phyloP scores from a whole-genome alignment of 768 basidiomycete species.

The Tricholoma hemisulphureum region DNA sequence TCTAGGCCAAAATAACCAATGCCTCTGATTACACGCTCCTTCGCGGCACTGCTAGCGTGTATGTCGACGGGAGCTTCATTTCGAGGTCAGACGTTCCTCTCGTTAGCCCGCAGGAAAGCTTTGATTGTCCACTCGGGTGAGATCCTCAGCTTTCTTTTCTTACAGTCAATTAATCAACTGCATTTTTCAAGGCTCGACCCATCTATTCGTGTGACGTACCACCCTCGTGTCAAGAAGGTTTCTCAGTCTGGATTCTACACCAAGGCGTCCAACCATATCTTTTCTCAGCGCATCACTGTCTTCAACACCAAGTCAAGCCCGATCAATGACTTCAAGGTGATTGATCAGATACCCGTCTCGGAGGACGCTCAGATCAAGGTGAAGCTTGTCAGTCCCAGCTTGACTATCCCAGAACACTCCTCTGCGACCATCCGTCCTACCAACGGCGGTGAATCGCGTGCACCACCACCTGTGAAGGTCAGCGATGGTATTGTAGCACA shows the following conservation, averaged over 20 bases:
- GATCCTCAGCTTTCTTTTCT: neutral
- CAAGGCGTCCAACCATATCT: conserved; percentile 30
- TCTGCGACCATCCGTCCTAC: too few species aligned
- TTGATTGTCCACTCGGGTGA: conserved; percentile 29
- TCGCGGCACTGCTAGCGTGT: conserved; percentile 23
- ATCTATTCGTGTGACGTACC: conserved; percentile 40
- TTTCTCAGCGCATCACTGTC: conserved; percentile 38
- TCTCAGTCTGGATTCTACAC: conserved; percentile 34
- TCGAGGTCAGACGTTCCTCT: conserved; percentile 20
- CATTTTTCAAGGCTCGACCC: conserved; percentile 34
- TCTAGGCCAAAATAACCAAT: conserved; percentile 28
- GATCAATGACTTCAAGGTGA: conserved; percentile 31
- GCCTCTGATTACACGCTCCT: conserved; percentile 25
- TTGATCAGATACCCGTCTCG: conserved; percentile 40
- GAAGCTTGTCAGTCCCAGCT: conserved; percentile 35
- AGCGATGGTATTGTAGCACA: conserved; percentile 4
- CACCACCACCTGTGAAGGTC: neutral
- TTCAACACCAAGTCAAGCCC: conserved; percentile 36
- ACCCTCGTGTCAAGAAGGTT: conserved; percentile 34
- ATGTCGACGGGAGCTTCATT: conserved; percentile 34
- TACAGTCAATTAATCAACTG: neutral
- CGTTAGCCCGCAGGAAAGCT: conserved; percentile 28
- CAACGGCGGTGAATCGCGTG: neutral
- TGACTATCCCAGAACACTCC: neutral
- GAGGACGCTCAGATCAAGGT: conserved; percentile 39